These are phyloP conservation scores for Crithidia fasciculata DNA, from an alignment of 208 protist genomes.

Conservation along the genomic window DNA sequence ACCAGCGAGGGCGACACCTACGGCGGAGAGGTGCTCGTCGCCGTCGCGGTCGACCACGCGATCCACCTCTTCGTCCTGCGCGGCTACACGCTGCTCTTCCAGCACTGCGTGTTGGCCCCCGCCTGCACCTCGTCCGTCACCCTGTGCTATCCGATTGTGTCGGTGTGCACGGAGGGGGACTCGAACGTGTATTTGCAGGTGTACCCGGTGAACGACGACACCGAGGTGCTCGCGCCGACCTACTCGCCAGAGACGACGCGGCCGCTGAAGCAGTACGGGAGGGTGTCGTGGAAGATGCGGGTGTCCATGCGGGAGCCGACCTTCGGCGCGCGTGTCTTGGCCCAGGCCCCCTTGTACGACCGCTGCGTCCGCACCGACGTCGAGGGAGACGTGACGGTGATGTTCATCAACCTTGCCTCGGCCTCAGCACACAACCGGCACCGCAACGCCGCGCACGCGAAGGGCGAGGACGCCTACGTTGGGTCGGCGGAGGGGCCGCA, in stretches of 20 bases:
- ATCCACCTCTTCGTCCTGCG: constrained; percentile 32
- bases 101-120: constrained; percentile 32
- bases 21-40: constrained; percentile 29
- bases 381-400: constrained; percentile 45
- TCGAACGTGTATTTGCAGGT: constrained; percentile 38
- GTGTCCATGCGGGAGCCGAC: constrained; percentile 30
- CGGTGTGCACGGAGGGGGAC: constrained; percentile 29
- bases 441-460: constrained; percentile 6
- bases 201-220: constrained; percentile 32
- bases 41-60: constrained; percentile 18
- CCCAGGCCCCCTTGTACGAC: constrained; percentile 26
- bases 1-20: constrained; percentile 15
- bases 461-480: constrained; percentile 32
- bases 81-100: constrained; percentile 31
- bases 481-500: constrained; percentile 41
- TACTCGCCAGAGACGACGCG: constrained; percentile 20
- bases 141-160: constrained; percentile 31
- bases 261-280: constrained; percentile 32
- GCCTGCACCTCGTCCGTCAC: constrained; percentile 16
- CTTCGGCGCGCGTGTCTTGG: constrained; percentile 25
- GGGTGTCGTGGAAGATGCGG: constrained; percentile 40
- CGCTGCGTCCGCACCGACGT: constrained; percentile 45
- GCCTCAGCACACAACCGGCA: background rate
- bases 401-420: constrained; percentile 20
- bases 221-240: constrained; percentile 29